phyloP scores from a whole-genome alignment of 192 early-diverging fungal genomes.

The Umbelopsis isabellina region DNA sequence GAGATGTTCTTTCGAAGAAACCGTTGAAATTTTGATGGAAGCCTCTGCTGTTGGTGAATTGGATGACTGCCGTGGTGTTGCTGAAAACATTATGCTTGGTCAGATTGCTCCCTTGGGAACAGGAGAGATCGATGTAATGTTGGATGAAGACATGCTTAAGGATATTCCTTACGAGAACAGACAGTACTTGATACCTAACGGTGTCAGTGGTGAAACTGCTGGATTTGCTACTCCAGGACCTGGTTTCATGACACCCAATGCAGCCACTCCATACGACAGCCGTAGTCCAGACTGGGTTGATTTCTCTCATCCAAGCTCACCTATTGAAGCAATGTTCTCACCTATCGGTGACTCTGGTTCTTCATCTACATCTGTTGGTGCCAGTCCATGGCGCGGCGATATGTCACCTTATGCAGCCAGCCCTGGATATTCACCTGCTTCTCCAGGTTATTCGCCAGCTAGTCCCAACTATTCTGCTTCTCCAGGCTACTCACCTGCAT shows the following conservation, averaged over 20 bases:
- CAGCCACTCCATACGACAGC: constrained; percentile 79
- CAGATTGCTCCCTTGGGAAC: constrained; percentile 97
- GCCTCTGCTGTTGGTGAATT: constrained; percentile 88
- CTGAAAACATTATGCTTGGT: constrained; percentile 97
- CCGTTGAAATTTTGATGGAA: constrained; percentile 97
- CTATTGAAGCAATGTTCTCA: constrained; percentile 83
- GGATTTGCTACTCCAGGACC: constrained; percentile 52
- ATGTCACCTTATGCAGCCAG: constrained; percentile 37
- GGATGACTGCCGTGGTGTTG: constrained; percentile 96
- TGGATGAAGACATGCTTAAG: constrained; percentile 91
- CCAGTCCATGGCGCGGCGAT: constrained; percentile 53
- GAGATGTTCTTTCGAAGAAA: constrained; percentile 98
- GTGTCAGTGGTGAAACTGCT: constrained; percentile 52
- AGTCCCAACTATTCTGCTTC: constrained; percentile 61
- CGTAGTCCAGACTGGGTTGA: constrained; percentile 66
- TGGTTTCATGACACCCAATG: constrained; percentile 61
- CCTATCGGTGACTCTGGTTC: constrained; percentile 81
- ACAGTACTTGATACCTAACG: constrained; percentile 46
- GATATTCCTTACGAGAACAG: constrained; percentile 64
- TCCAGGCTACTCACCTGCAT: constrained; percentile 79
- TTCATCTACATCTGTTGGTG: constrained; percentile 58
- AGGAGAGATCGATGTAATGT: constrained; percentile 89
- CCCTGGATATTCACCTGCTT: constrained; percentile 73
- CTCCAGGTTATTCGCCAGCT: constrained; percentile 71
- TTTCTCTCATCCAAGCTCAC: constrained; percentile 64